phyloP scores from a whole-genome alignment of 768 basidiomycete genomes.

The Paxillus ammoniavirescens region DNA sequence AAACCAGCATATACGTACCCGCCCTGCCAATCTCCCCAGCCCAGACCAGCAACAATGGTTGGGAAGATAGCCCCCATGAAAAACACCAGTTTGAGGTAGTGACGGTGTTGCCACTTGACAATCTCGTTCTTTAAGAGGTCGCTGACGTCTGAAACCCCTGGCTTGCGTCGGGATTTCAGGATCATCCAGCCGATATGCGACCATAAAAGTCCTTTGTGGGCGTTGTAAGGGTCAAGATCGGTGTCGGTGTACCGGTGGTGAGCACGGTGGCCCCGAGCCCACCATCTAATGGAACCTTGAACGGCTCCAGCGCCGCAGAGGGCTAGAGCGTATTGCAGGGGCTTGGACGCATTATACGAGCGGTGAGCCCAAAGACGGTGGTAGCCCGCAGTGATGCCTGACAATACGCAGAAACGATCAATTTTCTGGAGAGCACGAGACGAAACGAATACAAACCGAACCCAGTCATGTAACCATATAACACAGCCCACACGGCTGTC shows the following conservation, averaged over 20 bases:
- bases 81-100: conserved; percentile 71
- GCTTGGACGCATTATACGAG: conserved; percentile 86
- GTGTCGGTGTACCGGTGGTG: conserved; percentile 98
- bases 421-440: conserved; percentile 31
- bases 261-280: conserved; percentile 96
- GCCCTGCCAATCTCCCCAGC: conserved; percentile 85
- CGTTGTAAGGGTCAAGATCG: conserved; percentile 94
- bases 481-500: conserved; percentile 66
- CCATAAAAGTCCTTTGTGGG: conserved; percentile 83
- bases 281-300: conserved; percentile 98
- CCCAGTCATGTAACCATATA: conserved; percentile 80
- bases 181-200: conserved; percentile 95
- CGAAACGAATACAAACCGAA: conserved; percentile 57
- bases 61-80: conserved; percentile 72
- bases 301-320: conserved; percentile 88
- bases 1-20: conserved; percentile 86
- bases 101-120: conserved; percentile 83
- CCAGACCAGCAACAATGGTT: conserved; percentile 70
- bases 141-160: conserved; percentile 78
- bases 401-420: conserved; percentile 23
- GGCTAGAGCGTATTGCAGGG: conserved; percentile 84
- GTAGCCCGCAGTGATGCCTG: conserved; percentile 90
- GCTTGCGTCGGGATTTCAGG: conserved; percentile 83
- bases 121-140: conserved; percentile 80
- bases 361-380: conserved; percentile 98